Percentiles rank a stretch among this genome's conserved stretches.
Conservation (phyloP, 805 yeast genomes). For the Saccharomycopsis javanensis region DNA sequence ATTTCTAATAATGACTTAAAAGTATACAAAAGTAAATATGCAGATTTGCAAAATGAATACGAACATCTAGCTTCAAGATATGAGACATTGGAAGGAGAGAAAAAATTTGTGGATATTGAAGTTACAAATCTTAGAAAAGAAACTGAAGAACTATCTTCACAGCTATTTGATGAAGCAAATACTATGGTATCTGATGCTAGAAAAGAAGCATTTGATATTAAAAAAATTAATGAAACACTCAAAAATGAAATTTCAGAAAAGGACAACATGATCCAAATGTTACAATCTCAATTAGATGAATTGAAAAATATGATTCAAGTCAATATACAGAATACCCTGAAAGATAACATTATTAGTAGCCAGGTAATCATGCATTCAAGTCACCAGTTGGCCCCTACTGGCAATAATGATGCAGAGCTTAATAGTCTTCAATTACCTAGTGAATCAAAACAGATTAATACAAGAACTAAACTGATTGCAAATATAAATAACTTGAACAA, state of each 20-base stretch:
- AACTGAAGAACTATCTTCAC: slow-evolving; percentile 70
- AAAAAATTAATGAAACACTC: slow-evolving; percentile 48
- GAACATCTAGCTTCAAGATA: slow-evolving; percentile 7
- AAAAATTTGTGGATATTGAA: slow-evolving; percentile 27
- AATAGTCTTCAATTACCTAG: not conserved
- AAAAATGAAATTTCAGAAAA: slow-evolving; percentile 50
- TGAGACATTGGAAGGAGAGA: slow-evolving; percentile 15
- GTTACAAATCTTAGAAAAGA: slow-evolving; percentile 55
- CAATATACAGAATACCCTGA: slow-evolving; percentile 26
- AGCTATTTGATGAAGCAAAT: slow-evolving; percentile 76
- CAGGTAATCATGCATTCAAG: not conserved
- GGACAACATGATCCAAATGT: slow-evolving; percentile 54
- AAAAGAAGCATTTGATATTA: slow-evolving; percentile 50
- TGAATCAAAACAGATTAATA: not conserved
- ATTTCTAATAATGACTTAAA: slow-evolving; percentile 16
- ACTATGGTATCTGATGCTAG: slow-evolving; percentile 75
- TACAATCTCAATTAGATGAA: slow-evolving; percentile 58
- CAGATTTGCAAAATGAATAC: slow-evolving; percentile 13
- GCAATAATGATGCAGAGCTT: not conserved
- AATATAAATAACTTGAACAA: slow-evolving; percentile 4
- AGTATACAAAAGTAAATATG: slow-evolving; percentile 15
- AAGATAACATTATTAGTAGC: not conserved
- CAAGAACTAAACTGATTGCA: not conserved
- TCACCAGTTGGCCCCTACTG: not conserved
- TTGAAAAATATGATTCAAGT: slow-evolving; percentile 51